Evolutionary conservation across 1,284 basidiomycete genomes (phyloP).

Genomic region (Golubevia pallescens): DNA sequence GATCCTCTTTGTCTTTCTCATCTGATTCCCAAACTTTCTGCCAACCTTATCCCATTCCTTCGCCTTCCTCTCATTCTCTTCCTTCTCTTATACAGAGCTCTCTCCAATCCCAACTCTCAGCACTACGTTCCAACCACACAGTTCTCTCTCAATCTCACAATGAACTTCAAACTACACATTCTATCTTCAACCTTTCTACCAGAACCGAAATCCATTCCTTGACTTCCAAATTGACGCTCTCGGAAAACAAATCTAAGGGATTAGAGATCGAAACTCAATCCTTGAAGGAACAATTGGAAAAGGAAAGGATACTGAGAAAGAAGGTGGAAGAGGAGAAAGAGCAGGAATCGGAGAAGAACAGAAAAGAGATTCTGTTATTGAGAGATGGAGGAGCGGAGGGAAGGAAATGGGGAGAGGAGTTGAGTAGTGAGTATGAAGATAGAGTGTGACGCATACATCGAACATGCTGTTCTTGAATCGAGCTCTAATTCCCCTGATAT

Average conservation of each 20-base stretch:
- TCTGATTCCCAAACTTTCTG: too few species aligned
- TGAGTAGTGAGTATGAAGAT: constrained; percentile 29
- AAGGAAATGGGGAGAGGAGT: constrained; percentile 23
- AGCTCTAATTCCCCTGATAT: too few species aligned
- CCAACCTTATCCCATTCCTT: too few species aligned
- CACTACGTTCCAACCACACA: constrained; percentile 9
- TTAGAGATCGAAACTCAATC: background rate
- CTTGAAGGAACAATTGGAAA: constrained; percentile 6
- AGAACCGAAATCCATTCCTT: constrained; percentile 19
- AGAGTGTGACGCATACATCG: constrained; percentile 20
- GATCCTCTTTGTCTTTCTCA: too few species aligned
- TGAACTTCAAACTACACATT: constrained; percentile 5
- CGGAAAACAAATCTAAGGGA: constrained; percentile 10
- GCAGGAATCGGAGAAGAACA: constrained; percentile 11
- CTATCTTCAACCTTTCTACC: too few species aligned
- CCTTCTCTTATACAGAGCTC: constrained; percentile 18
- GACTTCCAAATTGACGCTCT: constrained; percentile 16
- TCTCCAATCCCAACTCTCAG: constrained; percentile 19
- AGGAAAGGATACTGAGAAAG: constrained; percentile 14
- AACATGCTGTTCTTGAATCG: too few species aligned
- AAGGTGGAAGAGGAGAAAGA: constrained; percentile 6
- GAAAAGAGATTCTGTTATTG: constrained; percentile 2
- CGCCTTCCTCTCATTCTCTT: too few species aligned
- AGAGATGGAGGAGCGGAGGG: constrained; percentile 20
- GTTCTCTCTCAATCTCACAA: constrained; percentile 7